These are phyloP conservation scores for Saitoella complicata DNA, from an alignment of 805 yeast species.

Conservation along the genomic window DNA sequence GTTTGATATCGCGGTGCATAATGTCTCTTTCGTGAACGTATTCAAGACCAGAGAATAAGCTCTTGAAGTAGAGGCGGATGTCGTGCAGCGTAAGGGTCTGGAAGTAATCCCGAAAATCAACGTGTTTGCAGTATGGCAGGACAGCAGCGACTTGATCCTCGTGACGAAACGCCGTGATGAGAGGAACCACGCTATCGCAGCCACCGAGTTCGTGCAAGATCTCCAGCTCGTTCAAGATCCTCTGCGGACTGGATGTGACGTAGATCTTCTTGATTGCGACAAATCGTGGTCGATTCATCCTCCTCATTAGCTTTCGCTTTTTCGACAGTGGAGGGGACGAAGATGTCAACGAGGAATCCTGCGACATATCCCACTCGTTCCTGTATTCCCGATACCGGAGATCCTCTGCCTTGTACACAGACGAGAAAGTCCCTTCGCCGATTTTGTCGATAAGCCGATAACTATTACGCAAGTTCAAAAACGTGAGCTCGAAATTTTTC, in stretches of 20 bases:
- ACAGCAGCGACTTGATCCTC: constrained; percentile 91
- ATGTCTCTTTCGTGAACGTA: constrained; percentile 62
- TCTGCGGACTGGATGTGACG: constrained; percentile 84
- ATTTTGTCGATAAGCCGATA: constrained; percentile 40
- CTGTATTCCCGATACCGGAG: constrained; percentile 22
- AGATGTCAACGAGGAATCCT: too few relatives aligned
- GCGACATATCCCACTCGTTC: constrained; percentile 17
- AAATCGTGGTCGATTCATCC: constrained; percentile 19
- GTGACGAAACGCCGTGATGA: constrained; percentile 70
- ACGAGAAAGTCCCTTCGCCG: constrained; percentile 48
- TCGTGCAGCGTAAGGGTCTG: constrained; percentile 66
- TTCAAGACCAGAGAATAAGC: constrained; percentile 57
- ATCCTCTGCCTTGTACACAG: constrained; percentile 48
- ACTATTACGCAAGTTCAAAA: constrained; percentile 34
- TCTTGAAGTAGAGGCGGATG: constrained; percentile 63
- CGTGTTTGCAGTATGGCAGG: constrained; percentile 76
- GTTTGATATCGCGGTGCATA: constrained; percentile 86
- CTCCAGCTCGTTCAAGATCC: constrained; percentile 78
- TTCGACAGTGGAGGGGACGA: constrained; percentile 4
- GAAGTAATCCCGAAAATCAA: constrained; percentile 59
- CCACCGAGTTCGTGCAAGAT: constrained; percentile 46
- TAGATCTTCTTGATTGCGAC: constrained; percentile 90
- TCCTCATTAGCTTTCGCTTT: not conserved
- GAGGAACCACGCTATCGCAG: constrained; percentile 65
- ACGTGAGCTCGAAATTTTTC: constrained; percentile 35